Evolutionary conservation across 176 grass and related monocot species (phyloP), one percentile per base, ranked within the genome.

Genomic region (Themeda triandra): DNA sequence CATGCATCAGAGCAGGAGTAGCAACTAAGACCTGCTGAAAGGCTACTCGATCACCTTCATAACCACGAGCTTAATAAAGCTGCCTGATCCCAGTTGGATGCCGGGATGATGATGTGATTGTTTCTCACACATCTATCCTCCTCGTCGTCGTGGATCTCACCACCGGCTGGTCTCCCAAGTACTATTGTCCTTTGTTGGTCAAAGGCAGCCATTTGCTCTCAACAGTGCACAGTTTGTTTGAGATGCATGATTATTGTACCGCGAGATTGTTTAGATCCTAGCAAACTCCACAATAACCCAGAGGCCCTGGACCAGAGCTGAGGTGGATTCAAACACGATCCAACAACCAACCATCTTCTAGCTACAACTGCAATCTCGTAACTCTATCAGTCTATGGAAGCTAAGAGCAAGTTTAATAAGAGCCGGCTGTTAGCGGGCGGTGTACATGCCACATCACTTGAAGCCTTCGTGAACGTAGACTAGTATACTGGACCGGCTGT

Each of bases 1-100:
- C 42, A 5, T 48, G 46, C 24, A 5, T 48, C 71, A 46, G 75
- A 39, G 25, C 23, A 60, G 33, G 5, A 28, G 14, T 46, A 65
- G 28, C 63, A 23, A 53, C 75, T 40, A 27, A 37, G 25, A 23
- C 75, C 36, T 60, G 75, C 49, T 10, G 59, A 60, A 59, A 9
- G 49, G 8, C 13, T 4, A 33, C 11, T 18, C 1, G 48, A 51
- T 18, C 13, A 23, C 49, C 2, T 76, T 35, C 72, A 76, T 21
- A 76, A 39, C 21, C 74, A 76, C 31, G 31, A 77, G 14, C 23
- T 24, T 68, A 80, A 51, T 24, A 80, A 80, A 51, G 78, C 64
- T 80, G 59, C 44, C 13, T 65, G 63, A 27, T 74, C 10, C 21
- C 33, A 23, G 71, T 31, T 31, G 45, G 39, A 72, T n/a, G 40